Conservation (phyloP, 1,139 yeast genomes). For the Geotrichum klebahnii region DNA sequence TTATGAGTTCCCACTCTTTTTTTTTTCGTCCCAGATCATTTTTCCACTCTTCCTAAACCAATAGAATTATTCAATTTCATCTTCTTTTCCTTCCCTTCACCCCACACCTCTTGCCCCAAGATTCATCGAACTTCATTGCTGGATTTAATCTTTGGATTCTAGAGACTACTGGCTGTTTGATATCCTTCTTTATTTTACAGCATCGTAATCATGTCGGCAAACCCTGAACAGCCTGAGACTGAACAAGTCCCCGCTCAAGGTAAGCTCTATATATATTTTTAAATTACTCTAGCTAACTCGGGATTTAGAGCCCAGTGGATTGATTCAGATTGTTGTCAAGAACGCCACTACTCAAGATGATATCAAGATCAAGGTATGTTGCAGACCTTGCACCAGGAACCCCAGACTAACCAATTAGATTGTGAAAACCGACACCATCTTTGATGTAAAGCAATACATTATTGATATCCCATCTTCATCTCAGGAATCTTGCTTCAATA, state of each 20-base stretch:
- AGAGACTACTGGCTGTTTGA: not conserved
- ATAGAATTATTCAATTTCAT: too few relatives aligned
- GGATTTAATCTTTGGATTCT: not conserved
- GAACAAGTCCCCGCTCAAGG: constrained; percentile 16
- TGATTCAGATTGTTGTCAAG: constrained; percentile 15
- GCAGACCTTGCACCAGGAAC: not conserved
- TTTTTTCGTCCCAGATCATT: too few relatives aligned
- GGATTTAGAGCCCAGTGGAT: constrained; percentile 8
- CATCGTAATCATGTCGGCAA: constrained; percentile 9
- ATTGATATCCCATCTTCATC: constrained; percentile 52
- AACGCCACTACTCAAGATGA: constrained; percentile 10
- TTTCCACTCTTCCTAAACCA: too few relatives aligned
- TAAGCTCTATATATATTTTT: not conserved
- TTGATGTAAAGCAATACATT: constrained; percentile 58
- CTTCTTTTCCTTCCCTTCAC: constrained; percentile 1
- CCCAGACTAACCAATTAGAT: constrained; percentile 12
- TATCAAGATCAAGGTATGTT: constrained; percentile 11
- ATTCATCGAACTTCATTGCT: too few relatives aligned
- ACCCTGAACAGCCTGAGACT: constrained; percentile 18
- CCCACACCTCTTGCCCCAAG: not conserved
- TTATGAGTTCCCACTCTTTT: too few relatives aligned
- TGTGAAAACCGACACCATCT: constrained; percentile 45
- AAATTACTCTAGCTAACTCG: not conserved
- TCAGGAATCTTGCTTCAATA: constrained; percentile 55
- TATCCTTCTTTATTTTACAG: not conserved